phyloP scores from a whole-genome alignment of 164 flowering plant species.

The Aristolochia fimbriata region DNA sequence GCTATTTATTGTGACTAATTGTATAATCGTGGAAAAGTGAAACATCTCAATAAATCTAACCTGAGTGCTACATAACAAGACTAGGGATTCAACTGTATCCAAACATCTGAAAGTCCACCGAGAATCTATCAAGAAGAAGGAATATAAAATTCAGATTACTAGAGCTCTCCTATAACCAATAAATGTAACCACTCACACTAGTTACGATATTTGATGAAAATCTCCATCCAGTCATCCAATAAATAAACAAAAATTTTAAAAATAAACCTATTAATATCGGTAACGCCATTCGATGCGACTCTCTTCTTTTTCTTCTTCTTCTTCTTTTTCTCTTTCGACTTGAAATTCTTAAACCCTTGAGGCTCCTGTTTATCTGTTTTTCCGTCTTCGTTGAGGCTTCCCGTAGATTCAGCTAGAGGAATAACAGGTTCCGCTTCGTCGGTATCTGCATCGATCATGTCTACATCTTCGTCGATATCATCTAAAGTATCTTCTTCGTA shows the following conservation, averaged over 20 bases:
- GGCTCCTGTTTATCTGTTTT: conserved; percentile 13
- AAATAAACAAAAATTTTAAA: neutral
- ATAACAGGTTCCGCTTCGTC: conserved; percentile 27
- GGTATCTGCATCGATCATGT: conserved; percentile 62
- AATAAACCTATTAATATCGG: conserved; percentile 52
- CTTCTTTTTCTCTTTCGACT: conserved; percentile 28
- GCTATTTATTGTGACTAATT: neutral
- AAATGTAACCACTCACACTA: neutral
- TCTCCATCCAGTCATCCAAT: neutral
- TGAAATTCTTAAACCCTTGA: conserved; percentile 15
- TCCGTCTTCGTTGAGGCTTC: conserved; percentile 11
- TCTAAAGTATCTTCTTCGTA: conserved; percentile 43
- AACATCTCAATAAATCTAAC: neutral
- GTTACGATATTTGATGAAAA: neutral
- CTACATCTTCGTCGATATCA: conserved; percentile 33
- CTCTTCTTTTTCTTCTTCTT: conserved; percentile 34
- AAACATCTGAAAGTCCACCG: neutral
- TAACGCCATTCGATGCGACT: conserved; percentile 18
- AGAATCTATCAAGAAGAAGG: neutral
- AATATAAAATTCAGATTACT: neutral
- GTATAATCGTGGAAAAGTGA: neutral
- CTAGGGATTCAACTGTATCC: neutral
- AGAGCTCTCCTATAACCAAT: neutral
- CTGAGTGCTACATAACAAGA: neutral
- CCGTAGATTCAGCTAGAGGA: conserved; percentile 8